Percentiles rank a stretch among this genome's conserved stretches.
Evolutionary conservation across 1,284 basidiomycete species (phyloP).

Genomic region (Rhodotorula glutinis): DNA sequence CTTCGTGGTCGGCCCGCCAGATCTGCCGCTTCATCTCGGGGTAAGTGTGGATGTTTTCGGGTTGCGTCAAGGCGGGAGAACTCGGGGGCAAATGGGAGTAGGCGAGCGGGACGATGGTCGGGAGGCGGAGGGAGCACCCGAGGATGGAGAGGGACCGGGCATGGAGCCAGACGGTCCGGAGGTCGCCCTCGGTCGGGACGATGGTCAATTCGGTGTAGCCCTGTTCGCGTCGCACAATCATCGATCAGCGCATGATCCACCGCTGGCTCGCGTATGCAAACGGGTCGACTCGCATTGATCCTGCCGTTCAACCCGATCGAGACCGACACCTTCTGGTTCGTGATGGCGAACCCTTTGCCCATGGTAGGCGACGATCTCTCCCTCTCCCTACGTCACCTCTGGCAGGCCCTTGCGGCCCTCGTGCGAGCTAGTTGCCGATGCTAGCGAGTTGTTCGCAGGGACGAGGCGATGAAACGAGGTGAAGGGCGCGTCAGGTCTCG

Average conservation of each 20-base stretch:
- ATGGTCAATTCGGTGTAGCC: constrained; percentile 90
- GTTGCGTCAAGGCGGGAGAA: constrained; percentile 69
- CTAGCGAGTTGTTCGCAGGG: too few relatives aligned
- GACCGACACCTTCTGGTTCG: constrained; percentile 37
- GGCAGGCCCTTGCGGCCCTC: too few relatives aligned
- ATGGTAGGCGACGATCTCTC: constrained; percentile 21
- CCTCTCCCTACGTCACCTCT: not conserved
- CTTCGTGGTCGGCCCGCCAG: constrained; percentile 83
- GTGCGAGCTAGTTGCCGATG: too few relatives aligned
- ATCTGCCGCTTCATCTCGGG: constrained; percentile 90
- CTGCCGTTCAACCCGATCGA: constrained; percentile 32
- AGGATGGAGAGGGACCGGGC: constrained; percentile 75
- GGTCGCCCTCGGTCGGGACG: constrained; percentile 67
- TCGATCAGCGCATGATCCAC: too few relatives aligned
- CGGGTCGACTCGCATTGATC: constrained; percentile 22
- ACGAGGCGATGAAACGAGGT: too few relatives aligned
- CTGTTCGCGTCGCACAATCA: too few relatives aligned
- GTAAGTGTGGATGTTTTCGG: constrained; percentile 70
- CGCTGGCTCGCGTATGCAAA: too few relatives aligned
- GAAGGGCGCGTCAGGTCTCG: too few relatives aligned
- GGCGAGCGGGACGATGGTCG: constrained; percentile 57
- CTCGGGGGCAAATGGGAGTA: constrained; percentile 47
- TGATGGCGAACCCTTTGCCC: constrained; percentile 37
- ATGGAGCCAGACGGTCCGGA: constrained; percentile 77
- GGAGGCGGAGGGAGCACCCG: constrained; percentile 33